phyloP scores from a whole-genome alignment of 2,329 filamentous ascomycete species.

The Beauveria sp. region DNA sequence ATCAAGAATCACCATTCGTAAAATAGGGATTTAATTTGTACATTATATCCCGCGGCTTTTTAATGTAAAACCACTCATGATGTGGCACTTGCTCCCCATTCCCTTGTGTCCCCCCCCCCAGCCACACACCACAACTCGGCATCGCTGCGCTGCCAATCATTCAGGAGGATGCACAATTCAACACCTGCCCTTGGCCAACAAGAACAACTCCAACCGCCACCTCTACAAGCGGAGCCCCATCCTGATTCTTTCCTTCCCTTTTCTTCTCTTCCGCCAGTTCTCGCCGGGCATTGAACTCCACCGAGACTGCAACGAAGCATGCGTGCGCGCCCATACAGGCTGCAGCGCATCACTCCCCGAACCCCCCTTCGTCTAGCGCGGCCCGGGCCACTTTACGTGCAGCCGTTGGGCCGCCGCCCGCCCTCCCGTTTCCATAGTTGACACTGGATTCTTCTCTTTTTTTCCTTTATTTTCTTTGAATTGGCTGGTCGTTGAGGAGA shows the following conservation, averaged over 20 bases:
- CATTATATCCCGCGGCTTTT: not conserved
- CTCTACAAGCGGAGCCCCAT: too few relatives aligned
- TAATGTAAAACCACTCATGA: not conserved
- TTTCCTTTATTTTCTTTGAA: too few relatives aligned
- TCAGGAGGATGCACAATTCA: not conserved
- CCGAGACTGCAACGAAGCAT: slow-evolving; percentile 4
- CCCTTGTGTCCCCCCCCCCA: not conserved
- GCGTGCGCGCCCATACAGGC: too few relatives aligned
- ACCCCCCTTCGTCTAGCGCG: too few relatives aligned
- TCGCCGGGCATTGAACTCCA: not conserved
- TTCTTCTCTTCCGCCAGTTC: not conserved
- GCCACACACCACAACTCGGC: not conserved
- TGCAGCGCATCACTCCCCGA: not conserved
- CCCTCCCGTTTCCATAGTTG: too few relatives aligned
- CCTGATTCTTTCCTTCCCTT: not conserved
- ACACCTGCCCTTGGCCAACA: not conserved
- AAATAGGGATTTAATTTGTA: too few relatives aligned
- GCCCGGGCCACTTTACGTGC: too few relatives aligned
- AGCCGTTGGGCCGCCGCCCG: too few relatives aligned
- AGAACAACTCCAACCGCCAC: not conserved
- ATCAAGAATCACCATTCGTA: too few relatives aligned
- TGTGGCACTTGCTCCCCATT: not conserved
- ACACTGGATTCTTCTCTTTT: too few relatives aligned
- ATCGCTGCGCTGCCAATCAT: slow-evolving; percentile 3
- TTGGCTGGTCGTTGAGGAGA: too few relatives aligned